A percentile compares a stretch with the other conserved stretches of the same genome.
Conservation (phyloP, 2,329 filamentous ascomycete species). For the Neonectria coccinea region DNA sequence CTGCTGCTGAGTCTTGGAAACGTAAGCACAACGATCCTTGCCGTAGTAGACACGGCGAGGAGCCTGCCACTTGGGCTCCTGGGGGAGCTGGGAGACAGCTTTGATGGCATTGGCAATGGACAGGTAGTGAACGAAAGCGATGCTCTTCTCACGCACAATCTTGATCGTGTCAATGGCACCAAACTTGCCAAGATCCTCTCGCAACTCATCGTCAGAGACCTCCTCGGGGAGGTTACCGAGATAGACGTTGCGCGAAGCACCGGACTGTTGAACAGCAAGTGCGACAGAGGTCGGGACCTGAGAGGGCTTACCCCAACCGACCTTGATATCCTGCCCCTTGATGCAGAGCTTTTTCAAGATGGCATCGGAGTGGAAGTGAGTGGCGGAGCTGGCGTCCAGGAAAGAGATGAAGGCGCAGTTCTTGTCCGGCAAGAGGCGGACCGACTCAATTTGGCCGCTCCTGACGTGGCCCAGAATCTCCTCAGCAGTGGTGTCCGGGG, state of each 20-base stretch:
- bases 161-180: constrained; percentile 97
- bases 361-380: constrained; percentile 98
- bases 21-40: constrained; percentile 97
- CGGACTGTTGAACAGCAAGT: constrained; percentile 96
- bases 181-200: constrained; percentile 95
- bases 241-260: constrained; percentile 96
- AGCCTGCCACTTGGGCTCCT: constrained; percentile 96
- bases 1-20: constrained; percentile 99
- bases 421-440: constrained; percentile 95
- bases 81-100: constrained; percentile 93
- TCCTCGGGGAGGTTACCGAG: constrained; percentile 94
- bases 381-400: constrained; percentile 95
- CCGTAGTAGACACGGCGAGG: constrained; percentile 97
- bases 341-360: constrained; percentile 99
- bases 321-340: constrained; percentile 99
- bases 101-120: constrained; percentile 99
- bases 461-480: constrained; percentile 96
- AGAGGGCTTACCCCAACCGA: constrained; percentile 98
- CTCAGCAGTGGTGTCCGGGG: constrained; percentile 95
- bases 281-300: constrained; percentile 97
- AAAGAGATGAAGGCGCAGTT: constrained; percentile 99
- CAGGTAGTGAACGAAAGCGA: constrained; percentile 97
- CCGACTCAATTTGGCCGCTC: constrained; percentile 99
- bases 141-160: constrained; percentile 96
- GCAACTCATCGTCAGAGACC: constrained; percentile 88